These are phyloP conservation scores for Boeremia lycopersici DNA, from an alignment of 2,329 filamentous ascomycete species.

Conservation along the genomic window DNA sequence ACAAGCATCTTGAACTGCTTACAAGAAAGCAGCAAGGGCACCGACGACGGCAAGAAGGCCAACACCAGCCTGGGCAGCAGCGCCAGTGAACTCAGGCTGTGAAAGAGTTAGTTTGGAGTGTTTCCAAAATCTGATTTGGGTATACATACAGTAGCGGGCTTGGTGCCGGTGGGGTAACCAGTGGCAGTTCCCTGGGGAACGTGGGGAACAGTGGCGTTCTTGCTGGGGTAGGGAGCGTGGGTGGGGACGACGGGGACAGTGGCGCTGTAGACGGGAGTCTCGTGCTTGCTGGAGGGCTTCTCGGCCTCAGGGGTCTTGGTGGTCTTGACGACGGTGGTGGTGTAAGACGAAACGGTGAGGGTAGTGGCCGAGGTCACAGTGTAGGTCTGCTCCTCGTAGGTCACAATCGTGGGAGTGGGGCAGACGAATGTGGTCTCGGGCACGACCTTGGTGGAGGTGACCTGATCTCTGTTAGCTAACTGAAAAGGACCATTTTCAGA, in stretches of 20 bases:
- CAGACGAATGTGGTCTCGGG: slow-evolving; percentile 21
- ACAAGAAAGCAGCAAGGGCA: slow-evolving; percentile 52
- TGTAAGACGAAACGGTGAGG: slow-evolving; percentile 3
- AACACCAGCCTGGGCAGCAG: slow-evolving; percentile 58
- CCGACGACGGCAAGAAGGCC: slow-evolving; percentile 60
- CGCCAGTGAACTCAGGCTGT: slow-evolving; percentile 55
- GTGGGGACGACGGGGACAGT: slow-evolving; percentile 21
- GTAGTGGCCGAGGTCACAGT: slow-evolving; percentile 12
- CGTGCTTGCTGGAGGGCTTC: slow-evolving; percentile 21
- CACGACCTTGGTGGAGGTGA: slow-evolving; percentile 16
- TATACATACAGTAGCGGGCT: slow-evolving; percentile 19
- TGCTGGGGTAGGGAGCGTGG: slow-evolving; percentile 25
- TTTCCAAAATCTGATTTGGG: neutral
- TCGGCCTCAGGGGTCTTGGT: slow-evolving; percentile 22
- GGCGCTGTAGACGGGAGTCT: slow-evolving; percentile 18
- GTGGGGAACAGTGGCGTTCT: slow-evolving; percentile 29
- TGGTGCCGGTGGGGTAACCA: slow-evolving; percentile 39
- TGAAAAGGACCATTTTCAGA: no score
- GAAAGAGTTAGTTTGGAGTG: slow-evolving; percentile 15
- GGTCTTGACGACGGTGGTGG: slow-evolving; percentile 25
- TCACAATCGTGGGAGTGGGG: slow-evolving; percentile 24
- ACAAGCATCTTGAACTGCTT: slow-evolving; percentile 30
- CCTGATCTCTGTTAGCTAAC: neutral
- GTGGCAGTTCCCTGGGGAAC: slow-evolving; percentile 30
- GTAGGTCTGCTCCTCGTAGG: slow-evolving; percentile 27